Percentiles rank a stretch among this genome's conserved stretches.
Evolutionary conservation across 2,329 filamentous ascomycete species (phyloP).

Genomic region (Fragosphaeria purpurea): DNA sequence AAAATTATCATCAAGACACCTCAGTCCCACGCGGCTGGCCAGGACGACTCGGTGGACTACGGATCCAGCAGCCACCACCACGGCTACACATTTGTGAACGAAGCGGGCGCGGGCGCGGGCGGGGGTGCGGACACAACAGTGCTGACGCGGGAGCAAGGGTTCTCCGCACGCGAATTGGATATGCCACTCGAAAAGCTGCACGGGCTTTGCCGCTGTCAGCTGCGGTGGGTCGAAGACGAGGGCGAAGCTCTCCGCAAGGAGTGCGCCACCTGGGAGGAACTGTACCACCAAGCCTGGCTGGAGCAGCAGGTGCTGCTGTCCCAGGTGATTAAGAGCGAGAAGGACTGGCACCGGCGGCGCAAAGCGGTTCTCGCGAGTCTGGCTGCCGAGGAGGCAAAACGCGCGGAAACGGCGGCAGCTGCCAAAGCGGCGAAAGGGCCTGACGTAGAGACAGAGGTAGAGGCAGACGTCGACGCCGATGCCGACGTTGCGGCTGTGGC

Average conservation of each 20-base stretch:
- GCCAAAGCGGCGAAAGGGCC: constrained; percentile 25
- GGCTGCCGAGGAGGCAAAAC: constrained; percentile 29
- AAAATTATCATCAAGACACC: constrained; percentile 56
- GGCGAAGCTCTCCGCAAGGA: constrained; percentile 53
- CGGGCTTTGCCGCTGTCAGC: constrained; percentile 58
- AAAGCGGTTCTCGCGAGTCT: constrained; percentile 42
- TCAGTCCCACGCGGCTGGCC: constrained; percentile 45
- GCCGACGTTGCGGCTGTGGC: background rate
- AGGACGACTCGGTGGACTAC: constrained; percentile 40
- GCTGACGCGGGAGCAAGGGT: constrained; percentile 48
- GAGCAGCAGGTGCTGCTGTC: constrained; percentile 73
- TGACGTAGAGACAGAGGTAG: constrained; percentile 14
- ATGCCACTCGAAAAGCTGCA: constrained; percentile 51
- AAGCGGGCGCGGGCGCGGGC: constrained; percentile 15
- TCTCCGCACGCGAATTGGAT: constrained; percentile 54
- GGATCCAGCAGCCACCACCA: constrained; percentile 23
- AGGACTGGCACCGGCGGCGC: constrained; percentile 52
- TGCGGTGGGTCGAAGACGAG: constrained; percentile 64
- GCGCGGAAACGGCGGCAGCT: constrained; percentile 11
- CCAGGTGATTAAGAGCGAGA: constrained; percentile 58
- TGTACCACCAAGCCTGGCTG: constrained; percentile 63
- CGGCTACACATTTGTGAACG: constrained; percentile 35
- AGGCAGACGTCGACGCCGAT: background rate
- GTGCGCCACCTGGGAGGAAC: constrained; percentile 54
- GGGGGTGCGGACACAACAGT: constrained; percentile 44